Base-by-base conservation (phyloP, 2,329 filamentous ascomycete genomes). In the Aspergillus fijiensis region DNA sequence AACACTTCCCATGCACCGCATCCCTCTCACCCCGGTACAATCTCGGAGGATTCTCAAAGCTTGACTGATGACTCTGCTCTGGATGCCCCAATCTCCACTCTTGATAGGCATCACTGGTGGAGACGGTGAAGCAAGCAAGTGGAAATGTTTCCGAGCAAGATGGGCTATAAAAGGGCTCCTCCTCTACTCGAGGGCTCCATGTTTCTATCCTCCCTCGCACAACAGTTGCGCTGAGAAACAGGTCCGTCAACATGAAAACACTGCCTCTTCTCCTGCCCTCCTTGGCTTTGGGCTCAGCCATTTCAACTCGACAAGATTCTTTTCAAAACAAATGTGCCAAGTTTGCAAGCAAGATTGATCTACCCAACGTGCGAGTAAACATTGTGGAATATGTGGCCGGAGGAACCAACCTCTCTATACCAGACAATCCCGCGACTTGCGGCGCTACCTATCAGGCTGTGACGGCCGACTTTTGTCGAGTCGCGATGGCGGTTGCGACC, bases 401-500 rank as follows among this genome's bases (percentile, higher is more conserved):
- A 5, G 72, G 72, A 11, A 78, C 75, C 0, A 80, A 76, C 25
- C 55, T 80, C 16, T 69, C 69, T 2, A 68, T 80, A 39, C 65
- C 71, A 14, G 74, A 78, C 63, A 76, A 77, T 49, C 69, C 72
- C 5, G 62, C 71, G 25, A 73, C 69, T 19, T 81, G 79, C 55
- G 64, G 56, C 16, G 69, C 68, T 42, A 58, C 68, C 1, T 73
- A 57, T 19, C 78, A 80, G 59, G 31, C 64, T 1, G 74, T 80
- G 7, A n/a, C 39, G 6, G 27, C 45, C 11, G 53, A 55, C 53
- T 29, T 80, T 5, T 82, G 80, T 60, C 76, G 79, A 9, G 67
- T 81, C 23, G 72, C 76, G 2, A 72, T 82, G 55, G 72, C 71
- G 10, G 75, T 81, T 14, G 64, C 70, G 4, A 81, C 79, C 0